Percentiles rank a stretch among this genome's conserved stretches.
phyloP scores from a whole-genome alignment of 305 asterid species.

The Rubia peregrina region DNA sequence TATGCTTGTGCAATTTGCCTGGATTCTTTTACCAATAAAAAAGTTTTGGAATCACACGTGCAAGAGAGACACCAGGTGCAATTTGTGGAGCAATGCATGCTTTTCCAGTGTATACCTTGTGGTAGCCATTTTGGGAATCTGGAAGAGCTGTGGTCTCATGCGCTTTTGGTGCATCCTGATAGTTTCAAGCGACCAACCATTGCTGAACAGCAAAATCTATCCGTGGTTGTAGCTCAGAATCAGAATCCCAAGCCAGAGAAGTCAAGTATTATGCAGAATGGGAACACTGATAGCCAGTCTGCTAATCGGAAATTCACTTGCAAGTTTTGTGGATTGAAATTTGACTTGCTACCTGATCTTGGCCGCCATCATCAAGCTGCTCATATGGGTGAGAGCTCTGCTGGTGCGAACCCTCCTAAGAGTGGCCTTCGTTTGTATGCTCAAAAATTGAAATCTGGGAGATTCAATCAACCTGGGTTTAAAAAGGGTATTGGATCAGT shows the following conservation, averaged over 20 bases:
- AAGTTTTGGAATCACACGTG: constrained; percentile 84
- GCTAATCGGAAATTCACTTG: constrained; percentile 61
- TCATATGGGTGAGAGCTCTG: constrained; percentile 65
- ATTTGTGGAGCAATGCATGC: constrained; percentile 95
- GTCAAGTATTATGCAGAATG: constrained; percentile 28
- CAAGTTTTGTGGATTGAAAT: constrained; percentile 91
- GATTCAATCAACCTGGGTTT: constrained; percentile 67
- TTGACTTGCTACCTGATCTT: constrained; percentile 97
- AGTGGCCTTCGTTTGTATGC: constrained; percentile 79
- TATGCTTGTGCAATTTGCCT: constrained; percentile 94
- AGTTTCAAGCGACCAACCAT: constrained; percentile 44
- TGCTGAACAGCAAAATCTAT: constrained; percentile 30
- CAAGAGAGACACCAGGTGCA: constrained; percentile 91
- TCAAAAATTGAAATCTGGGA: constrained; percentile 76
- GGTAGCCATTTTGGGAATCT: constrained; percentile 77
- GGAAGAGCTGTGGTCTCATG: constrained; percentile 84
- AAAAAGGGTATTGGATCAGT: constrained; percentile 64
- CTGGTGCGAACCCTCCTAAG: constrained; percentile 60
- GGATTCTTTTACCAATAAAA: constrained; percentile 89
- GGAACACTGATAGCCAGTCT: constrained; percentile 42
- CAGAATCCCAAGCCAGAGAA: constrained; percentile 33
- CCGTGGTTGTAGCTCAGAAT: constrained; percentile 20
- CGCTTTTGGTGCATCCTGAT: constrained; percentile 57
- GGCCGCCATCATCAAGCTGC: constrained; percentile 99
- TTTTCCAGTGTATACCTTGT: constrained; percentile 90